These are phyloP conservation scores for Hypoxylon sp. DNA, from an alignment of 2,329 filamentous ascomycete genomes.

Conservation along the genomic window DNA sequence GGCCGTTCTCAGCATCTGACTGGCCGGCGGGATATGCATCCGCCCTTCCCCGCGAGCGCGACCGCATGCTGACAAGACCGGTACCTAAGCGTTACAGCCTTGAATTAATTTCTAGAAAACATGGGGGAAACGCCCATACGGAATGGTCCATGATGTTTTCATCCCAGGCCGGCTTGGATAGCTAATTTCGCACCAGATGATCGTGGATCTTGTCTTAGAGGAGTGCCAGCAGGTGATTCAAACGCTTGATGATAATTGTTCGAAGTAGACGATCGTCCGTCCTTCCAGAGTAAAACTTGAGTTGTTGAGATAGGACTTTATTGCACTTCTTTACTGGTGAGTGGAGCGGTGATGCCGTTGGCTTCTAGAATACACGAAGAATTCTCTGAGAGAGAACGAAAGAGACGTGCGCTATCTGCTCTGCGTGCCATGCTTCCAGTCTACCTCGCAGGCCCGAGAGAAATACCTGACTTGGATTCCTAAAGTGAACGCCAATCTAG, in stretches of 20 bases:
- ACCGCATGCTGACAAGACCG: neutral
- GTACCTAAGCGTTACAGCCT: slow-evolving; percentile 8
- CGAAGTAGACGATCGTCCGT: no score
- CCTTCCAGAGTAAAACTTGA: no score
- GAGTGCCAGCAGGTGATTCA: no score
- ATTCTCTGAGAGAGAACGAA: neutral
- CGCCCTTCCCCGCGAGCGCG: slow-evolving; percentile 34
- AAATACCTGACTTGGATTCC: slow-evolving; percentile 5
- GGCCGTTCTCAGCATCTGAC: slow-evolving; percentile 12
- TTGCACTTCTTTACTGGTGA: neutral
- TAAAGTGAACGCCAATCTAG: neutral
- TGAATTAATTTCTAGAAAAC: slow-evolving; percentile 1
- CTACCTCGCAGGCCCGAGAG: neutral
- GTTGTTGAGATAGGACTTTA: neutral
- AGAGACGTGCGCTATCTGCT: neutral
- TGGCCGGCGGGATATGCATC: slow-evolving; percentile 29
- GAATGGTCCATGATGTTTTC: neutral
- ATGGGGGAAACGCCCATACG: neutral
- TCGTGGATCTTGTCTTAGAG: no score
- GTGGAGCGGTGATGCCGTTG: neutral
- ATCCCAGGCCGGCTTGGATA: neutral
- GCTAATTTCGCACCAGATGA: no score
- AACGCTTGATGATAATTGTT: no score
- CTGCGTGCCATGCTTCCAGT: neutral
- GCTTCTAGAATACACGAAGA: neutral